phyloP scores from a whole-genome alignment of 1,139 yeast genomes.

The Entelexis sorbosivorans region DNA sequence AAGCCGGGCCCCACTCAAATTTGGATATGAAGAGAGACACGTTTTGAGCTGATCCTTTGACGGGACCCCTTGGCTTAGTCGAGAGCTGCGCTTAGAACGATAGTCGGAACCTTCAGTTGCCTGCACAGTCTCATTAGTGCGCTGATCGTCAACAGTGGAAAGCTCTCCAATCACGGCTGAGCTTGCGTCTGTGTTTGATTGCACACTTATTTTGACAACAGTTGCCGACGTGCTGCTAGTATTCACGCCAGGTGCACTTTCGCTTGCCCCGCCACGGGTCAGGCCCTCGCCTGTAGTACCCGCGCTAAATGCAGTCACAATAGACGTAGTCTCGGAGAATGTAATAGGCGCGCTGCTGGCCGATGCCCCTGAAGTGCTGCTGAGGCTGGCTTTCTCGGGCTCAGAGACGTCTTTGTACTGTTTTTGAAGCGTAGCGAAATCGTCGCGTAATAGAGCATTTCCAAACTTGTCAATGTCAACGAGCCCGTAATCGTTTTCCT shows the following conservation, averaged over 20 bases:
- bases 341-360: background rate
- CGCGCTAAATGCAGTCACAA: no score
- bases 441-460: constrained; percentile 39
- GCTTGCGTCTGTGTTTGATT: no score
- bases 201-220: no score
- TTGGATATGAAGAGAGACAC: constrained; percentile 11
- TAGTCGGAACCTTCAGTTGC: background rate
- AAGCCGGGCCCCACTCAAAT: constrained; percentile 14
- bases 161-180: no score
- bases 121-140: no score
- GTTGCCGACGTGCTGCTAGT: no score
- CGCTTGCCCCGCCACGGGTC: no score
- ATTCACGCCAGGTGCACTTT: no score
- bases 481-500: constrained; percentile 58
- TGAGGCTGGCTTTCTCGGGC: background rate
- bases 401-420: constrained; percentile 23
- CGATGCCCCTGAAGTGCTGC: background rate
- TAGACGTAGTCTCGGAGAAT: no score
- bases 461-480: constrained; percentile 42
- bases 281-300: no score
- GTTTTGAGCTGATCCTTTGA: background rate
- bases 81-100: background rate
- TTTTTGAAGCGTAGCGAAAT: constrained; percentile 45
- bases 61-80: background rate
- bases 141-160: no score